phyloP scores from a whole-genome alignment of 164 flowering plant species.

The Tetracentron sinense region DNA sequence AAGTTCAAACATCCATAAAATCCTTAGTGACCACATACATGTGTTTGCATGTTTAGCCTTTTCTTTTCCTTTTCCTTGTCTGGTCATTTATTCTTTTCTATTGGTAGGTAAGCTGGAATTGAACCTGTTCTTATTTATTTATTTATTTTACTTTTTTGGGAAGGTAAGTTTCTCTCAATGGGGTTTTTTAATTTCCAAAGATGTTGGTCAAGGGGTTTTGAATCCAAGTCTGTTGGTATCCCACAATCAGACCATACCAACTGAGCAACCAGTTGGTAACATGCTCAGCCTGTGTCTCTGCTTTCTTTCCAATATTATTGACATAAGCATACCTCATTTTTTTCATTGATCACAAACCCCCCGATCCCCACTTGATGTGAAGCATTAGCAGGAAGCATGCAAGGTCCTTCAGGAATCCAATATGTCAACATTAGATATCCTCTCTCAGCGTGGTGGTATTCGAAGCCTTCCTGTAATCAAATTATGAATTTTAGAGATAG shows the following conservation, averaged over 20 bases:
- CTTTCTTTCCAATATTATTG: neutral
- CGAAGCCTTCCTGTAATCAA: slow-evolving; percentile 71
- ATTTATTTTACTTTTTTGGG: neutral
- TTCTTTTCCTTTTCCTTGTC: neutral
- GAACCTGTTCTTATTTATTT: too few relatives aligned
- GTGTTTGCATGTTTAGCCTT: too few relatives aligned
- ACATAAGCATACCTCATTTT: slow-evolving; percentile 54
- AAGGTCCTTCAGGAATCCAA: slow-evolving; percentile 85
- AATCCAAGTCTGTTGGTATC: too few relatives aligned
- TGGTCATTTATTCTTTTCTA: too few relatives aligned
- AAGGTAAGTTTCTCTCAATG: too few relatives aligned
- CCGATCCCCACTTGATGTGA: slow-evolving; percentile 91
- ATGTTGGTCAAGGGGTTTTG: too few relatives aligned
- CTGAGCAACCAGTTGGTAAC: too few relatives aligned
- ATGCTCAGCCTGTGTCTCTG: too few relatives aligned
- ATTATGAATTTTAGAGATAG: slow-evolving; percentile 1
- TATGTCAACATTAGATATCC: slow-evolving; percentile 81
- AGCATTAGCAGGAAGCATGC: slow-evolving; percentile 85
- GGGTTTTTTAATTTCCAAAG: too few relatives aligned
- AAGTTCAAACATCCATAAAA: neutral
- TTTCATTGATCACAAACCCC: slow-evolving; percentile 78
- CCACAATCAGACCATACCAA: too few relatives aligned
- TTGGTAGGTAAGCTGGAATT: too few relatives aligned
- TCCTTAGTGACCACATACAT: neutral
- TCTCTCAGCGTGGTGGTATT: slow-evolving; percentile 85